Evolutionary conservation across 1,284 basidiomycete genomes (phyloP).

Genomic region (Irpex sp.): DNA sequence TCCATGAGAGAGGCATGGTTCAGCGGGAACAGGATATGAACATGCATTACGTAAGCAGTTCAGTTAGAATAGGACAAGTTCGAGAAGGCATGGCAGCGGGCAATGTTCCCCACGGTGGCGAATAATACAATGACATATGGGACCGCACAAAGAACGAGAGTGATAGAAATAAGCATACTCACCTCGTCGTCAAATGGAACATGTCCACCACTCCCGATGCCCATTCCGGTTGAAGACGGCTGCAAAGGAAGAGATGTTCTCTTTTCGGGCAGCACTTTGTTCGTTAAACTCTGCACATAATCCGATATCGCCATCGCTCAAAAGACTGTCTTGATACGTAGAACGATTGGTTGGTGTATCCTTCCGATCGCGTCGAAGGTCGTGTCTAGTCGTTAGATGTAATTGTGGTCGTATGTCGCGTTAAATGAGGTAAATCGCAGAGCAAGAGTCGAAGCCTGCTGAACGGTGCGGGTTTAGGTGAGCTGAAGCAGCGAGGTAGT

Average conservation of each 20-base stretch:
- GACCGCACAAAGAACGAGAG: constrained; percentile 7
- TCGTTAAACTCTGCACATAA: constrained; percentile 22
- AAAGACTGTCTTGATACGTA: neutral
- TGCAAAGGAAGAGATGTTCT: constrained; percentile 20
- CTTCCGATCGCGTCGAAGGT: neutral
- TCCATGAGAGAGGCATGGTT: constrained; percentile 17
- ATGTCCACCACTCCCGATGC: constrained; percentile 46
- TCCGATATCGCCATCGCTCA: constrained; percentile 23
- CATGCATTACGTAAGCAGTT: constrained; percentile 50
- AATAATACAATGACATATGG: constrained; percentile 3
- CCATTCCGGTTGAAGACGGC: constrained; percentile 27
- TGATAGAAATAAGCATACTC: constrained; percentile 27
- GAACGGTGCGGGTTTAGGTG: neutral
- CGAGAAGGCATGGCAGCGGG: constrained; percentile 4
- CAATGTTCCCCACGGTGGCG: constrained; percentile 1
- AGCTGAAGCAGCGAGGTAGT: neutral
- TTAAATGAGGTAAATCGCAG: neutral
- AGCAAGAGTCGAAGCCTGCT: neutral
- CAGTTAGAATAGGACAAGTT: neutral
- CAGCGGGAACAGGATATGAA: constrained; percentile 12
- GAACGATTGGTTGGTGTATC: neutral
- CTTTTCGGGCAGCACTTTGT: constrained; percentile 25
- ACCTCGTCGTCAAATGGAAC: constrained; percentile 67
- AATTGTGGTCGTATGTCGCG: neutral
- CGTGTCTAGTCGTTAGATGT: neutral